Percentiles rank a stretch among this genome's conserved stretches.
Conservation (phyloP, 352 stramenopile genomes). For the Phytophthora parvispora region DNA sequence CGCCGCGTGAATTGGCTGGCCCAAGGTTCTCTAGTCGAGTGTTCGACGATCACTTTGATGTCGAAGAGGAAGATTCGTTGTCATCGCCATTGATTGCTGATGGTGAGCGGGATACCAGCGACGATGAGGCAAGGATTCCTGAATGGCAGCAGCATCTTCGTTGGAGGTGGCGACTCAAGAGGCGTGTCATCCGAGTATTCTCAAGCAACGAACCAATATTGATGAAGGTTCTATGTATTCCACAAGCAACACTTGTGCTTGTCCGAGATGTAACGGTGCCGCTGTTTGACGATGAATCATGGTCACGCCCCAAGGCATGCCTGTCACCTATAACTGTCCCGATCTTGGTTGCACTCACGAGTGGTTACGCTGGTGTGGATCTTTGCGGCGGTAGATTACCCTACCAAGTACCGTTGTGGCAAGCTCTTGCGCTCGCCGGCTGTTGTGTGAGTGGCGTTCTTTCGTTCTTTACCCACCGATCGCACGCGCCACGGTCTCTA, state of each 20-base stretch:
- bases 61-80: slow-evolving; percentile 55
- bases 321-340: slow-evolving; percentile 88
- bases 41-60: slow-evolving; percentile 76
- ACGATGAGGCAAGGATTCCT: slow-evolving; percentile 47
- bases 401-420: slow-evolving; percentile 51
- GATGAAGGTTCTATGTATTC: slow-evolving; percentile 62
- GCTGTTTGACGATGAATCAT: slow-evolving; percentile 72
- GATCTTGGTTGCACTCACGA: slow-evolving; percentile 85
- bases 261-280: slow-evolving; percentile 78
- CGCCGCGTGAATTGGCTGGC: slow-evolving; percentile 10
- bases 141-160: slow-evolving; percentile 81
- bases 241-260: slow-evolving; percentile 59
- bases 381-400: slow-evolving; percentile 24
- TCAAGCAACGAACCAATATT: slow-evolving; percentile 50
- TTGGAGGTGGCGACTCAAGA: slow-evolving; percentile 75
- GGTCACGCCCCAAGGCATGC: slow-evolving; percentile 87
- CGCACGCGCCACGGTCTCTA: slow-evolving; percentile 59
- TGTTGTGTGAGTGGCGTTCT: slow-evolving; percentile 65
- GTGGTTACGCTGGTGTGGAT: slow-evolving; percentile 40
- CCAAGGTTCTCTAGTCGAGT: slow-evolving; percentile 56
- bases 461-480: slow-evolving; percentile 75
- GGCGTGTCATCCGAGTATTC: slow-evolving; percentile 56
- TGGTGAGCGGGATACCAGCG: slow-evolving; percentile 38
- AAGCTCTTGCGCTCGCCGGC: slow-evolving; percentile 39
- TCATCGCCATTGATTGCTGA: slow-evolving; percentile 73